Percentiles rank a stretch among this genome's conserved stretches.
phyloP scores from a whole-genome alignment of 495 filamentous ascomycete species.

The Pyrenopolyporus hunteri region DNA sequence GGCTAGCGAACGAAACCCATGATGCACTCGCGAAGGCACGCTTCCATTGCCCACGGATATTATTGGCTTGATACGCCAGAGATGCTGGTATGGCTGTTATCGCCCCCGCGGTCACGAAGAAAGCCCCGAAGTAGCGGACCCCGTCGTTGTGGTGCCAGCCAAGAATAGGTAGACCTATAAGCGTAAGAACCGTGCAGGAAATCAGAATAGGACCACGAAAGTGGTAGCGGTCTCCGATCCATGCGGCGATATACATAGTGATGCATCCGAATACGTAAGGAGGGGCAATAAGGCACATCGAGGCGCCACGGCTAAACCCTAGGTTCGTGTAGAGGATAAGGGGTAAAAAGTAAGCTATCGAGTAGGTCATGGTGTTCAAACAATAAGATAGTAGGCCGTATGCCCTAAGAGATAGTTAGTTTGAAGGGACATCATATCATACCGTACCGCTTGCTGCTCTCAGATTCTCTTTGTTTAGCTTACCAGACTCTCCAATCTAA shows the following conservation, averaged over 20 bases:
- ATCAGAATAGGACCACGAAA: constrained; percentile 62
- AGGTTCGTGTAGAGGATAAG: constrained; percentile 64
- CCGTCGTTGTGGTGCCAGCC: constrained; percentile 57
- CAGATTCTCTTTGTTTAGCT: too few relatives aligned
- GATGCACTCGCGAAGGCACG: constrained; percentile 65
- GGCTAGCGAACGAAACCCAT: constrained; percentile 59
- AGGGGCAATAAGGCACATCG: constrained; percentile 66
- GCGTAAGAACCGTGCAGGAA: constrained; percentile 51
- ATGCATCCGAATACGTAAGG: constrained; percentile 64
- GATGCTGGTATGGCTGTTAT: constrained; percentile 62
- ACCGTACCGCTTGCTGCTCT: too few relatives aligned
- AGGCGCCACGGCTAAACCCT: constrained; percentile 57
- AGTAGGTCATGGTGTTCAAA: constrained; percentile 63
- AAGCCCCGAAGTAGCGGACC: constrained; percentile 65
- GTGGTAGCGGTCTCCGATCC: constrained; percentile 60
- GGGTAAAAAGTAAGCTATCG: constrained; percentile 69
- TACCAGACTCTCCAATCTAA: constrained; percentile 63
- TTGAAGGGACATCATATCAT: too few relatives aligned
- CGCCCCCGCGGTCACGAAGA: constrained; percentile 60
- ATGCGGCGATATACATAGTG: constrained; percentile 59
- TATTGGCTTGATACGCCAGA: constrained; percentile 65
- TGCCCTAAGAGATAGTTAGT: constrained; percentile 31
- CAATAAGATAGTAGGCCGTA: constrained; percentile 61
- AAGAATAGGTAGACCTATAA: constrained; percentile 53
- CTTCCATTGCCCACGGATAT: constrained; percentile 71